Evolutionary conservation across 495 filamentous ascomycete species (phyloP).

Genomic region (Aspergillus hancockii): DNA sequence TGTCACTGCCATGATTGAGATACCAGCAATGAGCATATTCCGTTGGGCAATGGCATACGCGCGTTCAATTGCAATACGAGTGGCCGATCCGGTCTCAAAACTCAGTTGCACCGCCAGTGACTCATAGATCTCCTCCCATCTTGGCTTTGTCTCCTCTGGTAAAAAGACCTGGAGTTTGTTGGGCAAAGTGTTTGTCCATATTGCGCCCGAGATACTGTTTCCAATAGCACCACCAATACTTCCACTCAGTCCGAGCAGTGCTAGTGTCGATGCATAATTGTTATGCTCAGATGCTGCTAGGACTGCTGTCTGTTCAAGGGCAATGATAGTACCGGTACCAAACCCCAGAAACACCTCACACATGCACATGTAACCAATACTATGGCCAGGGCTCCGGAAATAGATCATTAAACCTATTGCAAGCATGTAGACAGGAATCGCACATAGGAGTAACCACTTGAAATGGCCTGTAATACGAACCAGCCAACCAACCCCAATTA

Average conservation of each 20-base stretch:
- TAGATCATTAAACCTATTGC: conserved; percentile 59
- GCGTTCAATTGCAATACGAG: conserved; percentile 50
- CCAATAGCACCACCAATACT: conserved; percentile 68
- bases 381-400: conserved; percentile 58
- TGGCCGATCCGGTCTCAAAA: conserved; percentile 50
- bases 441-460: conserved; percentile 49
- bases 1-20: conserved; percentile 44
- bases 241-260: conserved; percentile 59
- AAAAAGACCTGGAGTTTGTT: conserved; percentile 52
- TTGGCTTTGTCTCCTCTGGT: conserved; percentile 40
- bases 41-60: conserved; percentile 58
- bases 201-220: conserved; percentile 56
- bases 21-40: conserved; percentile 51
- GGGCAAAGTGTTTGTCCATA: conserved; percentile 66
- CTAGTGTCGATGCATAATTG: conserved; percentile 66
- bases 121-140: conserved; percentile 53
- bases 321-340: conserved; percentile 56
- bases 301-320: conserved; percentile 64
- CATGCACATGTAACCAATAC: conserved; percentile 66
- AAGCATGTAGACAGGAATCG: conserved; percentile 58
- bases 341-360: conserved; percentile 71
- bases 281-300: conserved; percentile 65
- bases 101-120: conserved; percentile 47
- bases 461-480: conserved; percentile 58
- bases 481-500: conserved; percentile 14